phyloP scores from a whole-genome alignment of 1,284 basidiomycete species.

The Volvariella volvacea region DNA sequence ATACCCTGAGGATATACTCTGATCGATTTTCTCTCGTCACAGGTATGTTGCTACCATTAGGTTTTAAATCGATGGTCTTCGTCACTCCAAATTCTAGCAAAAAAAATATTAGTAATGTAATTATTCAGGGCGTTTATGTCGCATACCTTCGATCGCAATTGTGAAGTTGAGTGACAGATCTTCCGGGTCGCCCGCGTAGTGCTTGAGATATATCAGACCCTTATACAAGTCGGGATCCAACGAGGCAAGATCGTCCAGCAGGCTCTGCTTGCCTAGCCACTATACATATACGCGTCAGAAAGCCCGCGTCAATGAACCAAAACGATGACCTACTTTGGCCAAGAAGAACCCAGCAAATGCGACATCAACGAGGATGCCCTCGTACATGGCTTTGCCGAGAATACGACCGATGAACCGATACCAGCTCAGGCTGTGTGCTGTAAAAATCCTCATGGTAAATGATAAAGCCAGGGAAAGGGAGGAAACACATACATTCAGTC shows the following conservation, averaged over 20 bases:
- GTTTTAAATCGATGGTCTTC: constrained; percentile 75
- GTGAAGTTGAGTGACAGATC: constrained; percentile 94
- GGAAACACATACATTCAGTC: constrained; percentile 57
- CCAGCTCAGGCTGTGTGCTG: constrained; percentile 85
- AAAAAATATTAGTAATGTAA: constrained; percentile 2
- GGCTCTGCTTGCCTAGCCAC: constrained; percentile 88
- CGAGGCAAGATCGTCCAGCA: constrained; percentile 85
- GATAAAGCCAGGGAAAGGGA: neutral
- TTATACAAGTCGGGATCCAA: constrained; percentile 93
- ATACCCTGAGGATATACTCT: constrained; percentile 87
- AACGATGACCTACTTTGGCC: constrained; percentile 54
- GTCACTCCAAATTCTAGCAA: constrained; percentile 89
- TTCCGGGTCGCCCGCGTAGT: constrained; percentile 84
- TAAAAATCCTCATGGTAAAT: neutral
- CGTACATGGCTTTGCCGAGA: constrained; percentile 93
- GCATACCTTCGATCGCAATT: constrained; percentile 76
- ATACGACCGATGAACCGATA: constrained; percentile 93
- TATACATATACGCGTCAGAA: constrained; percentile 20
- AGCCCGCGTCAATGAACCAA: neutral
- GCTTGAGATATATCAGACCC: constrained; percentile 89
- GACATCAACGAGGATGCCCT: constrained; percentile 94
- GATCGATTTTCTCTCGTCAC: constrained; percentile 90
- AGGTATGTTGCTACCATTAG: constrained; percentile 76
- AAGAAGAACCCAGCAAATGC: constrained; percentile 96
- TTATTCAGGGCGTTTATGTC: neutral